Conservation (phyloP, 1,284 basidiomycete species). For the Pisolithus thermaeus region DNA sequence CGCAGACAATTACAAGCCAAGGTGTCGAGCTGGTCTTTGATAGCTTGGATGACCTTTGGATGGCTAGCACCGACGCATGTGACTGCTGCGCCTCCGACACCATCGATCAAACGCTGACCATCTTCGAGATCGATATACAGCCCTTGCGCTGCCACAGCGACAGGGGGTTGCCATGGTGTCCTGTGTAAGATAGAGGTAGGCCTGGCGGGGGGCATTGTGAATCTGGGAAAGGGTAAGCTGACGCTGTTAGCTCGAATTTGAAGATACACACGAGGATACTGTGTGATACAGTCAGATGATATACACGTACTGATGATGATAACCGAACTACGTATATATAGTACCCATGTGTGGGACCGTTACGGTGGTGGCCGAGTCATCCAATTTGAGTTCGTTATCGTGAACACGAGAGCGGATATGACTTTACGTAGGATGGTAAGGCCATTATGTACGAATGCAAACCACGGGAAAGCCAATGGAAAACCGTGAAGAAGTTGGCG, state of each 20-base stretch:
- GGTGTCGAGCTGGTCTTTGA: conserved; percentile 73
- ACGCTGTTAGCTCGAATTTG: too few species aligned
- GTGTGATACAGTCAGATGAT: too few species aligned
- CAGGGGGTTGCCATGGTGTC: conserved; percentile 65
- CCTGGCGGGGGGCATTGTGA: conserved; percentile 15
- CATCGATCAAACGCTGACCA: conserved; percentile 65
- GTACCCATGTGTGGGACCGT: not conserved
- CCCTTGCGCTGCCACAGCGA: conserved; percentile 62
- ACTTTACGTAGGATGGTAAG: too few species aligned
- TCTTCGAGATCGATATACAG: conserved; percentile 63
- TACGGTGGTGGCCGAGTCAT: not conserved
- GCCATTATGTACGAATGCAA: too few species aligned
- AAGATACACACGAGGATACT: too few species aligned
- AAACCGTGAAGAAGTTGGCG: too few species aligned
- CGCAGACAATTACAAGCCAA: conserved; percentile 51
- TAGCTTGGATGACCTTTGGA: conserved; percentile 60
- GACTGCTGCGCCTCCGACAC: conserved; percentile 81
- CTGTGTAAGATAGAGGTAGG: conserved; percentile 48
- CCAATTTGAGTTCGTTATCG: not conserved
- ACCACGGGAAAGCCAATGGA: too few species aligned
- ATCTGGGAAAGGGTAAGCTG: not conserved
- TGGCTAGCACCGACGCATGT: conserved; percentile 72
- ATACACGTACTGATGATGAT: not conserved
- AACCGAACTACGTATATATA: not conserved
- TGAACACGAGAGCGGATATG: too few species aligned